Conservation (phyloP, 306 rosid species). For the Mimosa bimucronata region DNA sequence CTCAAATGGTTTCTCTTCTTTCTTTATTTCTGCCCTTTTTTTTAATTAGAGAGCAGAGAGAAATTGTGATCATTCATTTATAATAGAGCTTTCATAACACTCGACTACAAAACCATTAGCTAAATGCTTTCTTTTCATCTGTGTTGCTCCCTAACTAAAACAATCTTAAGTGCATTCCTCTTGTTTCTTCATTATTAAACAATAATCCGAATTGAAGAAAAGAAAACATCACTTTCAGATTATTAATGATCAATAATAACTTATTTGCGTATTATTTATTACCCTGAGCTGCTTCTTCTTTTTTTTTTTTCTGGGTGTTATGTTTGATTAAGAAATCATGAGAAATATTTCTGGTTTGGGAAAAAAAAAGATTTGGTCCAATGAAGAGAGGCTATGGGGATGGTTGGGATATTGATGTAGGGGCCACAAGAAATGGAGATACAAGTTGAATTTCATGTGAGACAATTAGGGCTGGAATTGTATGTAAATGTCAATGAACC, state of each 20-base stretch:
- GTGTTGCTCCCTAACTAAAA: background rate
- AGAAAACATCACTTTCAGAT: background rate
- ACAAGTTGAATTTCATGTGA: background rate
- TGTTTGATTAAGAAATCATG: background rate
- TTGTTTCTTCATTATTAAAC: background rate
- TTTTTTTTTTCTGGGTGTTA: background rate
- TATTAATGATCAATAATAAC: background rate
- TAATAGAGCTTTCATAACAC: too few species aligned
- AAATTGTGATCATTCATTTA: too few species aligned
- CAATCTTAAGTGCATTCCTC: background rate
- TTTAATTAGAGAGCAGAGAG: too few species aligned
- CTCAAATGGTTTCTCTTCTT: background rate
- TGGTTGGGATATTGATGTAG: slow-evolving; percentile 4
- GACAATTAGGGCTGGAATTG: background rate
- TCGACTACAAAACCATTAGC: too few species aligned
- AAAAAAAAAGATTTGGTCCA: background rate
- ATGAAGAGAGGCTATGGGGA: background rate
- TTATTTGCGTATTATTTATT: background rate
- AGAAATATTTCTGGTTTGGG: background rate
- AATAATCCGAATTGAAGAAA: background rate
- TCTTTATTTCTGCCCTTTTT: background rate
- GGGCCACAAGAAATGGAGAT: slow-evolving; percentile 8
- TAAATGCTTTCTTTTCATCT: background rate
- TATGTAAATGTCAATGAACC: slow-evolving; percentile 26
- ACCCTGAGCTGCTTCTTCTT: slow-evolving; percentile 4